Base-by-base conservation (phyloP, 345 rosid species). In the Ricinus communis region DNA sequence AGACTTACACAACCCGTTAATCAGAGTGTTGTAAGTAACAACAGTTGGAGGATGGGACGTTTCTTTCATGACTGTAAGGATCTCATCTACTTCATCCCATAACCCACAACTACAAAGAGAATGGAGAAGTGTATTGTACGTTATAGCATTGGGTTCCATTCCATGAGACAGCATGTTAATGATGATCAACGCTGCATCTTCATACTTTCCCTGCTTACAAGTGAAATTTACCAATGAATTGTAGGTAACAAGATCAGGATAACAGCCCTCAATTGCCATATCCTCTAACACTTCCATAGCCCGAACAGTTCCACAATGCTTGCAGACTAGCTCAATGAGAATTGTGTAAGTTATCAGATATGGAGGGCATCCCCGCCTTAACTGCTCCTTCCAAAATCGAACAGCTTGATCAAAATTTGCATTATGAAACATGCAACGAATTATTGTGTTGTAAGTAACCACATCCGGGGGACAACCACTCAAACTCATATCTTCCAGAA, bases 211-310 rank as follows among this genome's bases (percentile, higher is more conserved):
- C 70, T 60, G 81, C 63, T 86, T 91, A 65, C 91, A 88, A 73
- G 78, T 76, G 70, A 80, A 78, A 81, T 83, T 91, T 24, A 91
- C 76, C 74, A 93, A 79, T 2, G 91, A 82, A 75, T 93, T 93
- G 70, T 81, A 93, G 15, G 91, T 85, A 46, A 88, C 86, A 5
- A 89, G 84, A 81, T 89, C 93, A 41, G 97, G 93, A 76, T 79
- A 79, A 77, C 97, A 91, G 31, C 97, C 98, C 76, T 88, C 93
- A 4, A 72, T 68, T 9, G 87, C 78, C 93, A 91, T 77, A 75
- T 91, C 96, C 49, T 91, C 96, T 77, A 91, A 73, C 43, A 91
- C 93, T 72, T 93, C 88, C 66, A 93, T 49, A 36, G 98, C 96
- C 50, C 85, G 85, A 19, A 40, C 60, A 41, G 82, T 81, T 74